These are phyloP conservation scores for Suillus discolor DNA, from an alignment of 768 basidiomycete species.

Conservation along the genomic window DNA sequence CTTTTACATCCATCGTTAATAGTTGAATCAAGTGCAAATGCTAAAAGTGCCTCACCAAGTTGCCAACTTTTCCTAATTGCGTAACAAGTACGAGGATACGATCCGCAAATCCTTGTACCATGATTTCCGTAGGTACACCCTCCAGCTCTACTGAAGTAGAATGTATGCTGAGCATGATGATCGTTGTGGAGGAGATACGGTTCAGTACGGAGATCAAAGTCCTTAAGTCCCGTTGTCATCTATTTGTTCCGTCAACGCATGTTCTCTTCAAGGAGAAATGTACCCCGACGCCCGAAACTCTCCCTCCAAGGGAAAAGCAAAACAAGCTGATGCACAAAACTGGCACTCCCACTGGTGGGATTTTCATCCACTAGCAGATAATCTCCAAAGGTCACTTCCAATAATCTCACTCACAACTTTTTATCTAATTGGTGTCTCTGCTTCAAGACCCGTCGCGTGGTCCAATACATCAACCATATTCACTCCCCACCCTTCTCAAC, in stretches of 20 bases:
- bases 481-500: slow-evolving; percentile 63
- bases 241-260: slow-evolving; percentile 8
- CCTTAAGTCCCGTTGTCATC: slow-evolving; percentile 1
- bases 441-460: slow-evolving; percentile 68
- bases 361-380: slow-evolving; percentile 60
- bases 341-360: slow-evolving; percentile 81
- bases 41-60: slow-evolving; percentile 54
- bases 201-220: neutral
- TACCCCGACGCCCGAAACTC: slow-evolving; percentile 30
- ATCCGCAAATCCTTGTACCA: slow-evolving; percentile 81
- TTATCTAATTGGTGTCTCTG: neutral
- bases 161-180: slow-evolving; percentile 25
- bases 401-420: neutral
- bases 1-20: slow-evolving; percentile 39
- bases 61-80: slow-evolving; percentile 89
- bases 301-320: slow-evolving; percentile 56
- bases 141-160: slow-evolving; percentile 55
- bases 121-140: slow-evolving; percentile 67
- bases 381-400: slow-evolving; percentile 49
- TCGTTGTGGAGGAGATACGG: neutral
- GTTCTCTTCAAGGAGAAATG: slow-evolving; percentile 23
- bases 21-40: slow-evolving; percentile 8
- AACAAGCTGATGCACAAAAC: slow-evolving; percentile 41
- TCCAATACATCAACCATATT: slow-evolving; percentile 69
- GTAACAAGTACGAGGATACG: slow-evolving; percentile 85